Base-by-base conservation (phyloP, 805 yeast genomes). In the Candida krabiensis region DNA sequence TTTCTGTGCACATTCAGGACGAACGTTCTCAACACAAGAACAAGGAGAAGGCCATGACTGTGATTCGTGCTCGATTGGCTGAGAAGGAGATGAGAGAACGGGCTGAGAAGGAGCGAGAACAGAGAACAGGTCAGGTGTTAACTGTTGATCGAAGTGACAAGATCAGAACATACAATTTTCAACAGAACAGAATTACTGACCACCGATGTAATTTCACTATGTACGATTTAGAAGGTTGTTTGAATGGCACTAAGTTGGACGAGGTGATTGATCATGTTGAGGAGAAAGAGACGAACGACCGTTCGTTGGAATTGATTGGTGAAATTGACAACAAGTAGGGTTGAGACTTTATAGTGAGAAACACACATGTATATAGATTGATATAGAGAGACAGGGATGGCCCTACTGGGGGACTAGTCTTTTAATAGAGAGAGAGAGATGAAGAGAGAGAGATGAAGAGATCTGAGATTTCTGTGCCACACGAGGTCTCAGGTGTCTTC, bases 21-120 rank as follows among this genome's bases (percentile, higher is more conserved):
- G 96, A 88, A 56, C 68, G 99, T 46, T 90, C 97, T 1, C 99
- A 93, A 63, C 96, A 91, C 43, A 78, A 80, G 54, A 93, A 93
- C 62, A 90, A 87, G 58, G 97, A 96, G 12, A 87, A 86, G 56
- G 99, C 99, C 1, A 82, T 86, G 57, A 72, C 83, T 25, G 78
- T 93, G 35, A 67, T 93, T 42, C 70, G 95, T 37, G 86, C 96
- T 2, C 72, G 95, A 40, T 61, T 93, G 33, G 96, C 96, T 0
- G 96, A 89, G 46, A 67, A 69, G 44, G 96, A 88, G 51, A 69
- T 86, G 38, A 72, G 69, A 16, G 80, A 79, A 44, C 80, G 74
- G 46, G 79, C 78, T 15, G 80, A 72, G 28, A 76, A 73, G 41
- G 96, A 87, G 50, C 67, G 82, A 31, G 70, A 70, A 33, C 73